A percentile compares a stretch with the other conserved stretches of the same genome.
Evolutionary conservation across 495 filamentous ascomycete species (phyloP).

Genomic region (Xylaria intraflava): DNA sequence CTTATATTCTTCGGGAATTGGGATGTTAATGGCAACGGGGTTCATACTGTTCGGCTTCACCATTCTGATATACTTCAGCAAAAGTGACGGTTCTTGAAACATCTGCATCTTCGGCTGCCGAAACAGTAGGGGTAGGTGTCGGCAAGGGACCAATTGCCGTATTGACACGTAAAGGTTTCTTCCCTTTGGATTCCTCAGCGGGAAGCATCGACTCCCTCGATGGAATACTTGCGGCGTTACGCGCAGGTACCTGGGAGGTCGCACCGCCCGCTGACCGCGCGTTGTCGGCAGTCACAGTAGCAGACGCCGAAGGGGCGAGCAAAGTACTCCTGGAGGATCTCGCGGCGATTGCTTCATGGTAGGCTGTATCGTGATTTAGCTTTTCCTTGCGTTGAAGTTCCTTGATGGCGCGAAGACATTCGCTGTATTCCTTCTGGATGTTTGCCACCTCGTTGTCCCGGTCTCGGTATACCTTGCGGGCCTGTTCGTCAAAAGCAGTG

Average conservation of each 20-base stretch:
- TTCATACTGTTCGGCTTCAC: conserved; percentile 22
- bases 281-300: not conserved
- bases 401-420: not conserved
- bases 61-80: conserved; percentile 33
- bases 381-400: conserved; percentile 1
- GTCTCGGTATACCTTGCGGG: not conserved
- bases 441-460: not conserved
- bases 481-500: not conserved
- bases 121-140: conserved; percentile 2
- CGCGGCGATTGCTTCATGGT: not conserved
- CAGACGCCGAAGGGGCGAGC: not conserved
- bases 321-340: not conserved
- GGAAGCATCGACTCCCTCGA: not conserved
- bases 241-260: not conserved
- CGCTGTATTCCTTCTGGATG: not conserved
- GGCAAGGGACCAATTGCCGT: conserved; percentile 1
- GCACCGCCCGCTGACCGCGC: too few species aligned
- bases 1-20: not conserved
- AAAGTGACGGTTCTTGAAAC: conserved; percentile 28
- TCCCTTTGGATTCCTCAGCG: not conserved
- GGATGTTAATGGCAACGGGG: not conserved
- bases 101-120: not conserved
- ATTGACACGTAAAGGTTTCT: not conserved
- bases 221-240: not conserved
- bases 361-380: not conserved